These are phyloP conservation scores for Skeletonema potamos DNA, from an alignment of 108 stramenopile genomes.

Conservation along the genomic window DNA sequence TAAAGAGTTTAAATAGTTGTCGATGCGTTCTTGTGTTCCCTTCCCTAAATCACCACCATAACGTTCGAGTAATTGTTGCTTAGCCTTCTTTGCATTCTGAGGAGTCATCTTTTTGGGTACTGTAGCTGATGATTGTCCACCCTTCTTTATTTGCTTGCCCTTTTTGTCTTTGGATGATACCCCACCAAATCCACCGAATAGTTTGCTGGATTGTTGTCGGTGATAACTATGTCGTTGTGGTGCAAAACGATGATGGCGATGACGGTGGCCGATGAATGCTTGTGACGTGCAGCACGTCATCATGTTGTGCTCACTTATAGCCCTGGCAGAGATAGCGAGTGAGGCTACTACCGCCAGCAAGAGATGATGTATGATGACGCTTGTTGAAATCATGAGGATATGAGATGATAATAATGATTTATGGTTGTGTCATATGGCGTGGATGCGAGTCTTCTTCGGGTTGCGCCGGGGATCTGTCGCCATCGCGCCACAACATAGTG, in stretches of 20 bases:
- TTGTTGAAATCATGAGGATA: too few species aligned
- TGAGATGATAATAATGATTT: too few species aligned
- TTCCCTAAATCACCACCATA: conserved; percentile 62
- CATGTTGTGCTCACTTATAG: neutral
- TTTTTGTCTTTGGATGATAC: neutral
- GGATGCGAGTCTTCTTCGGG: too few species aligned
- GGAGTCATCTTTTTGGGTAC: conserved; percentile 38
- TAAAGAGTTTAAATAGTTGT: conserved; percentile 34
- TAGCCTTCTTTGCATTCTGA: conserved; percentile 20
- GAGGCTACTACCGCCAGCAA: neutral
- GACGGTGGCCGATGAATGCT: neutral
- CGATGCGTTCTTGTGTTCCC: conserved; percentile 61
- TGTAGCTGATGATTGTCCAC: neutral
- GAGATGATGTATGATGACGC: neutral
- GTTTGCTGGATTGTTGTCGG: conserved; percentile 45
- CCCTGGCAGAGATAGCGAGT: neutral
- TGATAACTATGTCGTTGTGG: conserved; percentile 27
- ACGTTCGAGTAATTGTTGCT: conserved; percentile 23
- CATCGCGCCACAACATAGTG: too few species aligned
- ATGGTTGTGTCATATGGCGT: too few species aligned
- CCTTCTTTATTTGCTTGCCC: neutral
- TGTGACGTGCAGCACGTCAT: neutral
- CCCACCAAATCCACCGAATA: conserved; percentile 28
- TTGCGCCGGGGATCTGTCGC: too few species aligned
- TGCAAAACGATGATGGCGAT: neutral